A percentile compares a stretch with the other conserved stretches of the same genome.
These are phyloP conservation scores for Didymella pomorum DNA, from an alignment of 2,329 filamentous ascomycete species.

Conservation along the genomic window DNA sequence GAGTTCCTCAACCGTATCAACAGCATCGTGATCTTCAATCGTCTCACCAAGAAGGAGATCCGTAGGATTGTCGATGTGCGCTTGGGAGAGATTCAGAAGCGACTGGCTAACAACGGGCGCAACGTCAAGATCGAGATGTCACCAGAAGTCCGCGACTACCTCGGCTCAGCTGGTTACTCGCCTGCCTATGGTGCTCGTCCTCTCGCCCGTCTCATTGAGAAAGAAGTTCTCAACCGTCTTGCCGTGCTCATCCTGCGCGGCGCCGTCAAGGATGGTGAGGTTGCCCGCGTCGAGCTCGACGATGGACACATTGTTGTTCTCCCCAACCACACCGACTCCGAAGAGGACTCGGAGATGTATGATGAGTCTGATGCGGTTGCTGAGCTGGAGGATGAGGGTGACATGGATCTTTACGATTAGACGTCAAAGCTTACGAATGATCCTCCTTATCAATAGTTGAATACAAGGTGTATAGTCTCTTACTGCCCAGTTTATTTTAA, in stretches of 20 bases:
- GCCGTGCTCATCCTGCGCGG: slow-evolving; percentile 91
- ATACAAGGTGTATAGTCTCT: too few relatives aligned
- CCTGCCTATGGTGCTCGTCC: slow-evolving; percentile 94
- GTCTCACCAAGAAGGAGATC: slow-evolving; percentile 87
- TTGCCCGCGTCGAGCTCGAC: slow-evolving; percentile 78
- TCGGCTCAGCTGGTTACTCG: slow-evolving; percentile 90
- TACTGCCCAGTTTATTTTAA: too few relatives aligned
- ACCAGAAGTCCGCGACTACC: slow-evolving; percentile 88
- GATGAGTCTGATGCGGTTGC: slow-evolving; percentile 79
- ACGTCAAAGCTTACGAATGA: too few relatives aligned
- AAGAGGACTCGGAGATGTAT: slow-evolving; percentile 75
- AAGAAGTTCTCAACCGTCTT: slow-evolving; percentile 92
- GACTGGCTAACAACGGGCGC: slow-evolving; percentile 82
- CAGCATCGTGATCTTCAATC: slow-evolving; percentile 97
- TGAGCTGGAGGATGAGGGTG: slow-evolving; percentile 64
- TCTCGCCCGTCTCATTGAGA: slow-evolving; percentile 88
- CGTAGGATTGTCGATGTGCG: slow-evolving; percentile 94
- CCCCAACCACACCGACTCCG: slow-evolving; percentile 78
- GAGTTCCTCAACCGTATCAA: slow-evolving; percentile 99
- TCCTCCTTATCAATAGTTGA: too few relatives aligned
- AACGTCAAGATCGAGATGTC: slow-evolving; percentile 86
- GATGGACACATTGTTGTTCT: slow-evolving; percentile 82
- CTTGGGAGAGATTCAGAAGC: slow-evolving; percentile 86
- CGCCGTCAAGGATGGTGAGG: slow-evolving; percentile 84
- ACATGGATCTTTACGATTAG: slow-evolving; percentile 74